These are phyloP conservation scores for Cercospora brassicicola DNA, from an alignment of 2,329 filamentous ascomycete genomes.

Conservation along the genomic window DNA sequence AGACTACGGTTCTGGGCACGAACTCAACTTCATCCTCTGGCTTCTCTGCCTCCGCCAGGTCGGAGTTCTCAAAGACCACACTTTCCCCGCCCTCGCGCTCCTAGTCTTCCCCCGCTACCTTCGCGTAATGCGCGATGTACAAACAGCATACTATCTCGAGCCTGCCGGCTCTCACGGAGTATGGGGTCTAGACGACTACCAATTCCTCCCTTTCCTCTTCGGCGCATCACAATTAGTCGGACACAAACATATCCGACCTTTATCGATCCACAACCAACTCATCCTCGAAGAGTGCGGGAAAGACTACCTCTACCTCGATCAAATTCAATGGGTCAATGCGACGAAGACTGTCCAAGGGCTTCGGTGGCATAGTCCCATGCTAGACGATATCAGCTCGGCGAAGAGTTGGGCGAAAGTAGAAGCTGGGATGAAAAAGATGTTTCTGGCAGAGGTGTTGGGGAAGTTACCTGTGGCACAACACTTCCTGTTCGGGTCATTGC, in stretches of 20 bases:
- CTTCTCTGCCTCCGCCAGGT: conserved; percentile 89
- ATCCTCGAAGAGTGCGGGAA: conserved; percentile 80
- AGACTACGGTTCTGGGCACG: conserved; percentile 96
- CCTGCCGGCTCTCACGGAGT: conserved; percentile 61
- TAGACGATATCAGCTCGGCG: conserved; percentile 91
- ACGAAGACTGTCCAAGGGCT: conserved; percentile 95
- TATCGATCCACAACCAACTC: conserved; percentile 78
- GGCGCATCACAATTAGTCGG: conserved; percentile 59
- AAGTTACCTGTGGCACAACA: conserved; percentile 99
- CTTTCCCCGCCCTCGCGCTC: conserved; percentile 74
- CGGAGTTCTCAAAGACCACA: conserved; percentile 59
- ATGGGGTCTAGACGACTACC: conserved; percentile 56
- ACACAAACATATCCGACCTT: conserved; percentile 59
- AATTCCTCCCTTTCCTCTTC: conserved; percentile 55
- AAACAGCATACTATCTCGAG: conserved; percentile 93
- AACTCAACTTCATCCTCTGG: conserved; percentile 97
- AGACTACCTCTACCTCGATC: conserved; percentile 87
- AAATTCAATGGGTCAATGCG: conserved; percentile 90
- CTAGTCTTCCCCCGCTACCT: conserved; percentile 81
- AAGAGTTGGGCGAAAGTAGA: conserved; percentile 92
- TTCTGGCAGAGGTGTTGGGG: conserved; percentile 83
- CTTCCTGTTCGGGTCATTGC: conserved; percentile 85
- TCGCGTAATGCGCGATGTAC: conserved; percentile 78
- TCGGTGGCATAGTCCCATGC: conserved; percentile 96
- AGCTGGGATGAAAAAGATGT: conserved; percentile 95